Conservation (phyloP, 805 yeast genomes). For the Metschnikowia reukaufii region DNA sequence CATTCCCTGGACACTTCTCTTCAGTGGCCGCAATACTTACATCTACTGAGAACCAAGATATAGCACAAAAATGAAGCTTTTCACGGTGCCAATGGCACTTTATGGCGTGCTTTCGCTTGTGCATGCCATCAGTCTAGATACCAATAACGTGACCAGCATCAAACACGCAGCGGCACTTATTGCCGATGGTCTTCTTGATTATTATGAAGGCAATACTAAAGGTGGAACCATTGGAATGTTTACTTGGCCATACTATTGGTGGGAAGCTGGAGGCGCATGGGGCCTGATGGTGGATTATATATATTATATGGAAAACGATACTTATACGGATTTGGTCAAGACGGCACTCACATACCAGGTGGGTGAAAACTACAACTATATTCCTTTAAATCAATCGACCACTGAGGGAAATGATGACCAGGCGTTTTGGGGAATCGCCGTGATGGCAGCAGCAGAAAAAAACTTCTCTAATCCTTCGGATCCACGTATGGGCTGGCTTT, state of each 20-base stretch:
- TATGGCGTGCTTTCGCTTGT: constrained; percentile 9
- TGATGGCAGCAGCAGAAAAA: constrained; percentile 87
- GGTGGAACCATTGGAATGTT: constrained; percentile 91
- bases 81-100: not conserved
- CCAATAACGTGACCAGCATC: constrained; percentile 45
- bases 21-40: too few species aligned
- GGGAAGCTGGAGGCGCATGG: constrained; percentile 98
- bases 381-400: constrained; percentile 84
- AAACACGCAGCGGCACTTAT: constrained; percentile 57
- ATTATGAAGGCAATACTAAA: constrained; percentile 63
- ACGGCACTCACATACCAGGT: constrained; percentile 71
- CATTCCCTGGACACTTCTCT: too few species aligned
- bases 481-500: constrained; percentile 67
- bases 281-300: constrained; percentile 82
- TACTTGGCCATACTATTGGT: constrained; percentile 91
- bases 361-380: constrained; percentile 64
- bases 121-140: constrained; percentile 32
- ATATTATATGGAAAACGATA: constrained; percentile 65
- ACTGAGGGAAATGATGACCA: constrained; percentile 98
- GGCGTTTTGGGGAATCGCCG: constrained; percentile 95
- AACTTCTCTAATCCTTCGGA: constrained; percentile 72
- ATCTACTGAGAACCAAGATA: not conserved
- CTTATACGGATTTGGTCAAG: constrained; percentile 58
- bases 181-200: constrained; percentile 74
- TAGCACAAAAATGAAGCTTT: not conserved